Evolutionary conservation across 441 rosid species (phyloP).

Genomic region (Rhodomyrtus psidioides): DNA sequence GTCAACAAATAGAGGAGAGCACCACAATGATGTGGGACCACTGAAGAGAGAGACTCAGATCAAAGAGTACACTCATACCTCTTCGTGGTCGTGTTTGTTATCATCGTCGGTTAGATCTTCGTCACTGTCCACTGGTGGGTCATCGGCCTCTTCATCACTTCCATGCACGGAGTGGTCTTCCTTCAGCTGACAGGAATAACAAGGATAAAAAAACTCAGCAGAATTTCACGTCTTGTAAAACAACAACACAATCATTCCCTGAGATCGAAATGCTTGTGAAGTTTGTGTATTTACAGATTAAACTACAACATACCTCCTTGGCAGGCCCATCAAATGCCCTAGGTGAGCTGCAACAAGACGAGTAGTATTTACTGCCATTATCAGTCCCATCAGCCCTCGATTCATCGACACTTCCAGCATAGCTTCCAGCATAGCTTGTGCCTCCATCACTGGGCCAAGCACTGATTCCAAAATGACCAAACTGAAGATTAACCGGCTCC

Average conservation of each 20-base stretch:
- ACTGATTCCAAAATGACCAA: constrained; percentile 90
- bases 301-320: constrained; percentile 62
- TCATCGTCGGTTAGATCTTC: constrained; percentile 73
- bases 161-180: constrained; percentile 88
- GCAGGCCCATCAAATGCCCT: constrained; percentile 73
- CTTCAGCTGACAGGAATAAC: constrained; percentile 40
- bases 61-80: constrained; percentile 26
- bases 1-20: background rate
- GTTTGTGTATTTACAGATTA: background rate
- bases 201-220: background rate
- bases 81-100: constrained; percentile 48
- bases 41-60: background rate
- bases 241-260: background rate
- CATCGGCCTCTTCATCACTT: constrained; percentile 94
- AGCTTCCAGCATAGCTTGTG: constrained; percentile 40
- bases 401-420: constrained; percentile 77
- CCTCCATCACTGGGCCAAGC: constrained; percentile 98
- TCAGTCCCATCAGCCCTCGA: constrained; percentile 70
- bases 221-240: background rate
- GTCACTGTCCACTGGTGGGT: constrained; percentile 68
- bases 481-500: constrained; percentile 91
- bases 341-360: constrained; percentile 97
- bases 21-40: background rate
- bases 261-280: background rate
- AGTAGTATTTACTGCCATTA: constrained; percentile 63